A percentile compares a stretch with the other conserved stretches of the same genome.
phyloP scores from a whole-genome alignment of 108 stramenopile species.

The Craspedostauros australis region DNA sequence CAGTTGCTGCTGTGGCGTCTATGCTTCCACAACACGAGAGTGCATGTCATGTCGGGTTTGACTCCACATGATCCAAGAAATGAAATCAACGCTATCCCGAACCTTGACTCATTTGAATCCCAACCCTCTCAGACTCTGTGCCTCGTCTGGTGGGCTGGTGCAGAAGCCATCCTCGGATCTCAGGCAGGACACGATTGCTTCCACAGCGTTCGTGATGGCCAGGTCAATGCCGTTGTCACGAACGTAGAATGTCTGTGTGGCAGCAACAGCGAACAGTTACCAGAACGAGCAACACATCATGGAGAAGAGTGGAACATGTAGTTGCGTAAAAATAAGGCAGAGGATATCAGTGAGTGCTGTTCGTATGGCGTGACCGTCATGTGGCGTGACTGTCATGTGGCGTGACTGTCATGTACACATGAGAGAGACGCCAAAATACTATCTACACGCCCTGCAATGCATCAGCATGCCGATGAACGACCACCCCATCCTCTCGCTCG shows the following conservation, averaged over 20 bases:
- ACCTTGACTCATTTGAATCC: slow-evolving; percentile 38
- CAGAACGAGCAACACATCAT: not conserved
- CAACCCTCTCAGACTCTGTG: slow-evolving; percentile 57
- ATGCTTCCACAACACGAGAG: no score
- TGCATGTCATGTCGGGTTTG: no score
- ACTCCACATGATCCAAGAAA: no score
- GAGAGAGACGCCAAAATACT: no score
- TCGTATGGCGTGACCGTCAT: no score
- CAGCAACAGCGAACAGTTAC: not conserved
- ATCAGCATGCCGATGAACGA: no score
- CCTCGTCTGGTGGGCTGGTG: slow-evolving; percentile 66
- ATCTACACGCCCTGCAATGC: no score
- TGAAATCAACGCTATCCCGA: no score
- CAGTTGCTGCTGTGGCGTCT: no score
- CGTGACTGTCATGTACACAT: no score
- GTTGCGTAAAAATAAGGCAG: not conserved
- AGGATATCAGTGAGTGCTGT: not conserved
- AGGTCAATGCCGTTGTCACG: slow-evolving; percentile 83
- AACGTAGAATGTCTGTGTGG: slow-evolving; percentile 65
- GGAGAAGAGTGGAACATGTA: not conserved
- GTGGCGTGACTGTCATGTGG: no score
- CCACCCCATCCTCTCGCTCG: no score
- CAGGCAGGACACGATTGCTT: slow-evolving; percentile 70
- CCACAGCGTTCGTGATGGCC: slow-evolving; percentile 73
- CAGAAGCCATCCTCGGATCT: slow-evolving; percentile 81